Evolutionary conservation across 2,329 filamentous ascomycete species (phyloP).

Genomic region (Alternaria alternata): DNA sequence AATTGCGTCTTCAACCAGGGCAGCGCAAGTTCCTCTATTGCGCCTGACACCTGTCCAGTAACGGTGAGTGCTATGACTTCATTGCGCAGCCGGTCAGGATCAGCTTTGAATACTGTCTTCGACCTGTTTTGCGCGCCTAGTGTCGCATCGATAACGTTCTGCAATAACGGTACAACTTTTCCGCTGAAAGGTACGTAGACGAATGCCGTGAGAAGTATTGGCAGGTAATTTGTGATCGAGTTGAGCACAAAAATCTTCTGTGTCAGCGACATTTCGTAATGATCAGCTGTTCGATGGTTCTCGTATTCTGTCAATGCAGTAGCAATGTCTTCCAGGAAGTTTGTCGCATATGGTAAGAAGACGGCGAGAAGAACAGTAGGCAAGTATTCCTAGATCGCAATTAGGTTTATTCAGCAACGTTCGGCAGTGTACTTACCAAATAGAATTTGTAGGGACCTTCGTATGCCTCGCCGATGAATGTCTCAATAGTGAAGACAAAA

Average conservation of each 20-base stretch:
- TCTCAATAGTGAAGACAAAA: slow-evolving; percentile 43
- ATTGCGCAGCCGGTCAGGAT: slow-evolving; percentile 42
- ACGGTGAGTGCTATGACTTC: slow-evolving; percentile 46
- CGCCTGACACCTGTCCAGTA: slow-evolving; percentile 44
- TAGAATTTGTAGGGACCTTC: slow-evolving; percentile 44
- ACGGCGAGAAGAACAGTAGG: slow-evolving; percentile 44
- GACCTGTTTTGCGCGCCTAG: slow-evolving; percentile 19
- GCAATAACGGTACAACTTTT: slow-evolving; percentile 33
- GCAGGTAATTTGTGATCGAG: slow-evolving; percentile 47
- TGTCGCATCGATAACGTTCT: slow-evolving; percentile 27
- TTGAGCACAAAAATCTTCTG: slow-evolving; percentile 48
- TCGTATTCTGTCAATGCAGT: slow-evolving; percentile 44
- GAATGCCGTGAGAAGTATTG: slow-evolving; percentile 47
- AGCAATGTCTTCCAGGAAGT: slow-evolving; percentile 37
- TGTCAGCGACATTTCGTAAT: slow-evolving; percentile 46
- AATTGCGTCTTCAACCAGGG: slow-evolving; percentile 41
- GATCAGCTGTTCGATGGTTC: slow-evolving; percentile 43
- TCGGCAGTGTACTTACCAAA: slow-evolving; percentile 23
- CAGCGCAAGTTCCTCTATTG: slow-evolving; percentile 40
- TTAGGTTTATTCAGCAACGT: slow-evolving; percentile 8
- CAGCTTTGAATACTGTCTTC: slow-evolving; percentile 32
- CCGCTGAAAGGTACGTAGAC: slow-evolving; percentile 44
- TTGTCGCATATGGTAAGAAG: slow-evolving; percentile 41
- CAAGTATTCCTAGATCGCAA: slow-evolving; percentile 37
- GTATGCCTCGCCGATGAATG: slow-evolving; percentile 46